Base-by-base conservation (phyloP, 1,284 basidiomycete species). In the Cutaneotrichosporon arboriforme region DNA sequence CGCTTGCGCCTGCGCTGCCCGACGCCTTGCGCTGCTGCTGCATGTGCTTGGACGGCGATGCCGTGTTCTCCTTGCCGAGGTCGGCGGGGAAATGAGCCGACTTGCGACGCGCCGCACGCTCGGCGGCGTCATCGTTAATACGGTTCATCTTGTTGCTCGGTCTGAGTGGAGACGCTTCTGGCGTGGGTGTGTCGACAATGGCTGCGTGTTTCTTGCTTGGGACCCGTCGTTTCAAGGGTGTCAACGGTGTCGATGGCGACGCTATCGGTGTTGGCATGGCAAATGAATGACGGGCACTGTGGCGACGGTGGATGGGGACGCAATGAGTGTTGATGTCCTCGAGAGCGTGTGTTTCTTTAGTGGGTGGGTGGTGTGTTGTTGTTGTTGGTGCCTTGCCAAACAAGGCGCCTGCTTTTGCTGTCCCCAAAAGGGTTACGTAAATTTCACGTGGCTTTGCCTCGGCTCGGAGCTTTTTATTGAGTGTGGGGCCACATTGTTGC, bases 41-140 rank as follows among this genome's bases (percentile, higher is more conserved):
- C 0, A 42, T 36, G 20, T 46, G 35, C 4, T 21, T 20, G 15
- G 42, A 23, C n/a, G 26, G 37, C 5, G 8, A 15, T 14, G 17
- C 18, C 20, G 20, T 17, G 51, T 58, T 47, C 46, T 54, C 51
- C 49, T 60, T 54, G 21, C 52, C 51, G n/a, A 46, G 51, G 7
- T 44, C 45, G 8, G 34, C 46, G 2, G 57, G 59, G 54, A 73
- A 73, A 49, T 70, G 69, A 1, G 71, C 68, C 2, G 65, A 67
- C 51, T 68, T 69, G 15, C 71, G 54, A 15, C 71, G 43, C 2
- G 62, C 60, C 0, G 70, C 68, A 17, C 68, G 68, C 41, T 73
- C 71, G 2, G 69, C 66, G 8, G 49, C 60, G 48, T 73, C 70
- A 57, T 71, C 68, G 58, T 71, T 73, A 34, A 60, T 58, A 22